A percentile compares a stretch with the other conserved stretches of the same genome.
Conservation (phyloP, 2,329 filamentous ascomycete species). For the Neofusicoccum umdonicola region DNA sequence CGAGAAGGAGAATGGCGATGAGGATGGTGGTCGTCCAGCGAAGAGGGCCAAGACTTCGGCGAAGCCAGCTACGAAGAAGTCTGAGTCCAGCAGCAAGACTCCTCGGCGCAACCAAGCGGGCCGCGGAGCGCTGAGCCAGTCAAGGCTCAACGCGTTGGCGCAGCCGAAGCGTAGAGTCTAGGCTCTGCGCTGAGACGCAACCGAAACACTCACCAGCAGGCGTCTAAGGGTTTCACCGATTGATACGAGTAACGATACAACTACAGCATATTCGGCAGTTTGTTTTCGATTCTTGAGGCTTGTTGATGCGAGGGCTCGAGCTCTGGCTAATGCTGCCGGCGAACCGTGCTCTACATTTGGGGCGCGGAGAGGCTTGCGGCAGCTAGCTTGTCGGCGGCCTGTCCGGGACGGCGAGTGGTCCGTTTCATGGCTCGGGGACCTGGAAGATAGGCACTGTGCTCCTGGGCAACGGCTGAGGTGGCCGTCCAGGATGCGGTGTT, state of each 20-base stretch:
- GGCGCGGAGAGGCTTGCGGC: background rate
- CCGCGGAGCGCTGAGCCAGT: constrained; percentile 34
- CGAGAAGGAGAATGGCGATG: constrained; percentile 45
- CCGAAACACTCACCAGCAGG: background rate
- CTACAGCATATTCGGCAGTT: constrained; percentile 3
- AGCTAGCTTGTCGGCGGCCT: background rate
- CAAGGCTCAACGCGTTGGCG: constrained; percentile 37
- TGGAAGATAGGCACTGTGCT: background rate
- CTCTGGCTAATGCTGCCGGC: no score
- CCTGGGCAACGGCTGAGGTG: background rate
- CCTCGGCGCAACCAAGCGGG: constrained; percentile 23
- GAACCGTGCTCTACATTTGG: background rate
- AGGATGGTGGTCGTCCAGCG: constrained; percentile 30
- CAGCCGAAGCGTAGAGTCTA: constrained; percentile 34
- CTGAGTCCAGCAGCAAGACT: constrained; percentile 26
- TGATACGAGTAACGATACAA: background rate
- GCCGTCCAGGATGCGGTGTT: background rate
- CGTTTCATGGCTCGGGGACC: background rate
- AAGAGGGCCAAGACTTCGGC: constrained; percentile 34
- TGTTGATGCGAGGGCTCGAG: background rate
- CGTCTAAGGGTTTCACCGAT: background rate
- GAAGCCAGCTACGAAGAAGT: constrained; percentile 28
- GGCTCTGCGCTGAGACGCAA: background rate
- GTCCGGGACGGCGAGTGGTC: background rate
- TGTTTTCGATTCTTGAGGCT: background rate